A percentile compares a stretch with the other conserved stretches of the same genome.
Evolutionary conservation across 2,329 filamentous ascomycete genomes (phyloP).

Genomic region (Neonectria coccinea): DNA sequence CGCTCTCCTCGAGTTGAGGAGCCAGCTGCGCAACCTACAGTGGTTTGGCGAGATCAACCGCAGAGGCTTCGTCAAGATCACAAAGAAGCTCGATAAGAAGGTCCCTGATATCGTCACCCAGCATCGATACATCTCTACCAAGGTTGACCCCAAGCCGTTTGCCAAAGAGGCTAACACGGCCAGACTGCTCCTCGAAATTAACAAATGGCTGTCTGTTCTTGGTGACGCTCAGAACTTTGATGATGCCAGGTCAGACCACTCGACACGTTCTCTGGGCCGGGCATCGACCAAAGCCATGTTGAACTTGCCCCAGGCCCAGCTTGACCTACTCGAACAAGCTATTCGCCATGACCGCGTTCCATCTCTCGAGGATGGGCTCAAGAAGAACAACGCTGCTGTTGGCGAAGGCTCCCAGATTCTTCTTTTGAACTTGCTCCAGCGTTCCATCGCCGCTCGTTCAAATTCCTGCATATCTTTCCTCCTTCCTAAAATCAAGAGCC

Average conservation of each 20-base stretch:
- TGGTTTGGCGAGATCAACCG: constrained; percentile 99
- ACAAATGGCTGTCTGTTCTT: constrained; percentile 89
- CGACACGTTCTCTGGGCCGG: constrained; percentile 80
- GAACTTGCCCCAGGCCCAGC: constrained; percentile 73
- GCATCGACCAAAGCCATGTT: constrained; percentile 81
- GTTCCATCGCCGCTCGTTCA: constrained; percentile 77
- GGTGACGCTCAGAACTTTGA: constrained; percentile 82
- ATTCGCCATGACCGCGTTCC: constrained; percentile 75
- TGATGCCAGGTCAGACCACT: constrained; percentile 79
- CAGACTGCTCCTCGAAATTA: constrained; percentile 72
- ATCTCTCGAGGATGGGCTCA: constrained; percentile 67
- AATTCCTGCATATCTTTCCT: constrained; percentile 78
- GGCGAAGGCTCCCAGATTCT: constrained; percentile 67
- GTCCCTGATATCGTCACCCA: constrained; percentile 81
- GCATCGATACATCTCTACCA: constrained; percentile 87
- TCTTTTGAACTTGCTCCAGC: constrained; percentile 83
- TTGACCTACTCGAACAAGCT: constrained; percentile 79
- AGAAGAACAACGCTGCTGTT: constrained; percentile 62
- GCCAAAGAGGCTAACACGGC: constrained; percentile 74
- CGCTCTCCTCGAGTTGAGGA: constrained; percentile 87
- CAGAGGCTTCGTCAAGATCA: constrained; percentile 96
- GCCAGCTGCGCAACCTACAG: constrained; percentile 88
- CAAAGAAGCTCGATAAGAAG: constrained; percentile 98
- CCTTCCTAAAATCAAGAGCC: constrained; percentile 73
- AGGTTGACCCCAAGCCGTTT: constrained; percentile 90